Conservation (phyloP, 2,329 filamentous ascomycete species). For the Claviceps sp. region DNA sequence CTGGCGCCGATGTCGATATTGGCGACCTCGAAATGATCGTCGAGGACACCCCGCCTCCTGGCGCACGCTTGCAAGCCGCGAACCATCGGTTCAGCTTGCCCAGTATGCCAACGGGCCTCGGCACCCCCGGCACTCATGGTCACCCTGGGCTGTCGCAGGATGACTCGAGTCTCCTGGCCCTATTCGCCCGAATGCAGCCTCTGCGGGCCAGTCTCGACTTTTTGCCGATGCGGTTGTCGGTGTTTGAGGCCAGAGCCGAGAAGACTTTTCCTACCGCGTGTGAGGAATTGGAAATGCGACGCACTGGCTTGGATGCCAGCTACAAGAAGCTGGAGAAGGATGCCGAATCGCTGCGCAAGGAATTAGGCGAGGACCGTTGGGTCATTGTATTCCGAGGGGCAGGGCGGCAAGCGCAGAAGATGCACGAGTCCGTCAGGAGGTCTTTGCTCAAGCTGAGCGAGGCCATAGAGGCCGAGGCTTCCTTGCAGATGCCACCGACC, state of each 20-base stretch:
- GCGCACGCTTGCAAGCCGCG: slow-evolving; percentile 37
- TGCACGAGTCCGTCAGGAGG: slow-evolving; percentile 89
- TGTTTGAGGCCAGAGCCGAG: slow-evolving; percentile 69
- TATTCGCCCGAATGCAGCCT: slow-evolving; percentile 94
- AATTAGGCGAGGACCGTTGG: slow-evolving; percentile 92
- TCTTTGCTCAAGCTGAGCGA: slow-evolving; percentile 75
- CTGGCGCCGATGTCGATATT: slow-evolving; percentile 59
- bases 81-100: slow-evolving; percentile 55
- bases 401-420: slow-evolving; percentile 82
- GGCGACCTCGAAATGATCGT: slow-evolving; percentile 87
- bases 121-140: slow-evolving; percentile 40
- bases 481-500: slow-evolving; percentile 55
- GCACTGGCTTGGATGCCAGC: slow-evolving; percentile 61
- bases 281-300: slow-evolving; percentile 69
- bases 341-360: slow-evolving; percentile 75
- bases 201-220: slow-evolving; percentile 88
- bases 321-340: slow-evolving; percentile 85
- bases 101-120: slow-evolving; percentile 48
- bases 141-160: slow-evolving; percentile 53
- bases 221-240: slow-evolving; percentile 81
- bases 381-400: slow-evolving; percentile 90
- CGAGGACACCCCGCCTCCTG: slow-evolving; percentile 60
- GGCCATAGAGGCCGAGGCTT: slow-evolving; percentile 59
- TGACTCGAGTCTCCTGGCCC: slow-evolving; percentile 72
- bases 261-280: slow-evolving; percentile 79